Percentiles rank a stretch among this genome's conserved stretches.
These are phyloP conservation scores for Phytophthora kernoviae DNA, from an alignment of 352 stramenopile species.

Conservation along the genomic window DNA sequence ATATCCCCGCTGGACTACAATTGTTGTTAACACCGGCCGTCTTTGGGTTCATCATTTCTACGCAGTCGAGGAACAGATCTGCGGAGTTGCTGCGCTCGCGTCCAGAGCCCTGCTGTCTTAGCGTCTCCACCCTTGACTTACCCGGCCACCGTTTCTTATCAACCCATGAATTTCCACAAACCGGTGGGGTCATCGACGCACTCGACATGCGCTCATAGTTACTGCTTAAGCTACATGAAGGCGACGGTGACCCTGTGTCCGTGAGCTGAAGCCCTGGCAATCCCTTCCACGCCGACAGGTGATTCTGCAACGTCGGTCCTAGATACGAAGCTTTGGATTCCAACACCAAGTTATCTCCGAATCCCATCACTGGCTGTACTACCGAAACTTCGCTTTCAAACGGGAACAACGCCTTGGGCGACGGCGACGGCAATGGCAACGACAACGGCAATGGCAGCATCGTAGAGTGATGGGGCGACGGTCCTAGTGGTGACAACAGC, in stretches of 20 bases:
- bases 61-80: constrained; percentile 85
- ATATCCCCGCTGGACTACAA: constrained; percentile 3
- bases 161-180: background rate
- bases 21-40: background rate
- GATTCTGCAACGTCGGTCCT: constrained; percentile 54
- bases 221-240: constrained; percentile 17
- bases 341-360: constrained; percentile 2
- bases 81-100: constrained; percentile 74
- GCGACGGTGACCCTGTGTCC: constrained; percentile 32
- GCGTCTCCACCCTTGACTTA: constrained; percentile 58
- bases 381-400: constrained; percentile 16
- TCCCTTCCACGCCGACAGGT: constrained; percentile 59
- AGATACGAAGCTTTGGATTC: constrained; percentile 4
- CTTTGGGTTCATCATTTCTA: constrained; percentile 67
- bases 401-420: constrained; percentile 29
- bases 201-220: background rate
- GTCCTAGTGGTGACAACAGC: constrained; percentile 24
- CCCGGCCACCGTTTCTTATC: constrained; percentile 22
- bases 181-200: constrained; percentile 5
- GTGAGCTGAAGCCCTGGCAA: constrained; percentile 40
- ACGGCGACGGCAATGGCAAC: constrained; percentile 22
- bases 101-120: constrained; percentile 37
- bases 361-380: background rate
- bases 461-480: constrained; percentile 19
- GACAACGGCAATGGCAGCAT: constrained; percentile 22